Conservation (phyloP, 2,329 filamentous ascomycete species). For the Aureobasidium sp. region DNA sequence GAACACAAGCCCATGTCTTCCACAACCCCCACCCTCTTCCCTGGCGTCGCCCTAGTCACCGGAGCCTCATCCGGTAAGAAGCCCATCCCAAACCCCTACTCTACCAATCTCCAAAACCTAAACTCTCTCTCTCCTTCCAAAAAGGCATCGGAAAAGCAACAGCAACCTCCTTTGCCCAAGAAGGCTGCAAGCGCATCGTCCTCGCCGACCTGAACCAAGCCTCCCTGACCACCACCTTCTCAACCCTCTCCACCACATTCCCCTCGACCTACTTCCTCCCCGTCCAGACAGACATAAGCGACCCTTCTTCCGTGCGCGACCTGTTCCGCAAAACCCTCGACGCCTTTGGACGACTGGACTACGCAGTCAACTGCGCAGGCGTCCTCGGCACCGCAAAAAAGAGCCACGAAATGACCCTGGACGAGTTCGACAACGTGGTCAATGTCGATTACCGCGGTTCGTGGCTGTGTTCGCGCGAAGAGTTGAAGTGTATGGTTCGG, state of each 20-base stretch:
- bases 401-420: constrained; percentile 30
- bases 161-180: constrained; percentile 39
- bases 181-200: constrained; percentile 39
- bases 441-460: constrained; percentile 40
- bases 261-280: constrained; percentile 24
- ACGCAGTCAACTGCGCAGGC: constrained; percentile 43
- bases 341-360: constrained; percentile 39
- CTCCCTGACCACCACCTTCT: constrained; percentile 31
- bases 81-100: too few relatives aligned
- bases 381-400: constrained; percentile 34
- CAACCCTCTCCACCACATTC: constrained; percentile 25
- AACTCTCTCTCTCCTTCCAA: neutral
- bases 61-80: constrained; percentile 30
- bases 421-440: constrained; percentile 40
- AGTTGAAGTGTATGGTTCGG: constrained; percentile 38
- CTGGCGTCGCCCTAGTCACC: constrained; percentile 30
- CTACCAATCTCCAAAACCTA: constrained; percentile 6
- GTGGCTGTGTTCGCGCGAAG: constrained; percentile 41
- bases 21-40: constrained; percentile 21
- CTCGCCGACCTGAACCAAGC: constrained; percentile 35
- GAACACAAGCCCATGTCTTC: neutral
- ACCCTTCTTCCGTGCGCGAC: constrained; percentile 30
- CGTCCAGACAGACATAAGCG: constrained; percentile 32
- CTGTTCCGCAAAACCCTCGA: constrained; percentile 30
- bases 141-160: constrained; percentile 39